Base-by-base conservation (phyloP, 2,329 filamentous ascomycete species). In the Elsinoe australis region DNA sequence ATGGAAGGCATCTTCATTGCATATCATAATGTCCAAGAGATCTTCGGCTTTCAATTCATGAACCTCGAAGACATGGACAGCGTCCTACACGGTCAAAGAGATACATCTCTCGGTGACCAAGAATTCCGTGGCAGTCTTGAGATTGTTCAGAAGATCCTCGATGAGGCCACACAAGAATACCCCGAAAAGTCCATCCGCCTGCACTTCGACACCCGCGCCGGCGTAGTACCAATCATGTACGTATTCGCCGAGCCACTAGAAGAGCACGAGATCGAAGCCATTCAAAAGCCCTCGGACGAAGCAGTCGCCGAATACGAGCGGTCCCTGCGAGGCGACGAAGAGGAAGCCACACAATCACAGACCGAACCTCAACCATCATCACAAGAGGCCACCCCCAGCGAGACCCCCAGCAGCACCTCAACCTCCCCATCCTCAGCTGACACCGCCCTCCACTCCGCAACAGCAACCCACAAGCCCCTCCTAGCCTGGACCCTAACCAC, bases 1-100 rank as follows among this genome's bases (percentile, higher is more conserved):
- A 98, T 98, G 94, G 90, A 98, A 61, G 92, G 92, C 47, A 95
- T 96, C 42, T 98, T 96, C 61, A 85, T 96, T 17, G 92, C 92
- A 2, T 98, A 82, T 63, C 92, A 98, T 71, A 98, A 98, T 63
- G 86, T 88, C 2, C 76, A 89, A 65, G 84, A 89, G 49, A 94
- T 98, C 42, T 98, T 98, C 62, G 92, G 92, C 4, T 98, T 98
- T 65, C 92, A 98, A 65, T 98, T 98, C 62, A 76, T 98, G 52
- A 82, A 81, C 51, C 68, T 96, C 10, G 63, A 78, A 3, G 92
- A 98, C 61, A 88, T 98, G 83, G 92, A 98, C 62, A 62, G 74
- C n/a, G 78, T 87, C 0, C 67, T 98, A n/a, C 94, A 98, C 61
- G 88, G 87, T 17, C 83, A 87, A 44, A 59, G 64, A 0, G 73